These are phyloP conservation scores for Fragaria vesca DNA, from an alignment of 306 rosid species.

Conservation along the genomic window DNA sequence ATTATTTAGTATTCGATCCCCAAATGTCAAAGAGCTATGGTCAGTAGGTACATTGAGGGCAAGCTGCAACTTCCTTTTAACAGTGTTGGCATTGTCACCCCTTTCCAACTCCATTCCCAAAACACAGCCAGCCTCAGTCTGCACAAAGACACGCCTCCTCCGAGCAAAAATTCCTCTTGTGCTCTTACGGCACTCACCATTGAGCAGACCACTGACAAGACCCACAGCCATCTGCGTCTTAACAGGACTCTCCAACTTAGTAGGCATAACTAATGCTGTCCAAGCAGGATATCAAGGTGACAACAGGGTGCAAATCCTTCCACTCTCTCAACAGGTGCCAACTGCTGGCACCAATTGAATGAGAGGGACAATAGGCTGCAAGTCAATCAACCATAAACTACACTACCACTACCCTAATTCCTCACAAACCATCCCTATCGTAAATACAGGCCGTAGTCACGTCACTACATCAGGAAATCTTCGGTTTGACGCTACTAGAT, in stretches of 20 bases:
- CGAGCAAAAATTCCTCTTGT: constrained; percentile 54
- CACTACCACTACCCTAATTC: constrained; percentile 4
- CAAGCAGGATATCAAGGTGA: not conserved
- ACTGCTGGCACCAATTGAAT: constrained; percentile 16
- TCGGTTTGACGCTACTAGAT: not conserved
- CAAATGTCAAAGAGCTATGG: constrained; percentile 71
- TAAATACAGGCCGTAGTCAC: not conserved
- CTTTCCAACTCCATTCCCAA: constrained; percentile 73
- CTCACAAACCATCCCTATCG: not conserved
- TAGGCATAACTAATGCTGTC: constrained; percentile 34
- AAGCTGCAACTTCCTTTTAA: constrained; percentile 68
- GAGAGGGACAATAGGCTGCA: constrained; percentile 11
- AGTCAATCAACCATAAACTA: constrained; percentile 17
- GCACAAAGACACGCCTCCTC: constrained; percentile 78
- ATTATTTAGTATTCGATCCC: constrained; percentile 67
- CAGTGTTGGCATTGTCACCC: constrained; percentile 75
- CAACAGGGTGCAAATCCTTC: constrained; percentile 6
- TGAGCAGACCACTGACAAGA: constrained; percentile 44
- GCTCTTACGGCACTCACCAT: constrained; percentile 38
- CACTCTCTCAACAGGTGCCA: constrained; percentile 21
- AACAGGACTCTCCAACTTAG: constrained; percentile 48
- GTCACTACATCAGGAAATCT: constrained; percentile 11
- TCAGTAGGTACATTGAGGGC: constrained; percentile 77
- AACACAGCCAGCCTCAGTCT: constrained; percentile 78
- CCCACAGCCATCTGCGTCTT: constrained; percentile 56